Base-by-base conservation (phyloP, 345 rosid species). In the Microcos paniculata region DNA sequence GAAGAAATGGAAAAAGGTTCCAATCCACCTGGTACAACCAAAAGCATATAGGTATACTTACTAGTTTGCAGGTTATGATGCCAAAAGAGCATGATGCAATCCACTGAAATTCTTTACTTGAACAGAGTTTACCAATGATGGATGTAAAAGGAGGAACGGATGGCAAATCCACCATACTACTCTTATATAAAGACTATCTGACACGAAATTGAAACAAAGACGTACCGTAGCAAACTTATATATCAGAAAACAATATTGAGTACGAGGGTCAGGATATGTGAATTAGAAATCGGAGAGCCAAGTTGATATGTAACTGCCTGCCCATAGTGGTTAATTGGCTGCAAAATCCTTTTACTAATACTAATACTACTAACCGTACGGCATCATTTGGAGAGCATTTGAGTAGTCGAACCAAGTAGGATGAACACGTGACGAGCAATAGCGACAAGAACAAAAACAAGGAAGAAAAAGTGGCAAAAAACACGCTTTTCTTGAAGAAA, bases 1-100 rank as follows among this genome's bases (percentile, higher is more conserved):
- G 1, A n/a, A 12, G 16, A 12, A 21, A n/a, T 2, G 14, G 8
- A 35, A 51, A 52, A 51, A 8, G 21, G 19, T n/a, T 57, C 0
- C 1, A 57, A 24, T 57, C 18, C 33, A 13, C 16, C 24, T 38
- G 26, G 48, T 19, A 62, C 1, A 70, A 73, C 14, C 11, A 35
- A 23, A 33, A 72, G 45, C 38, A 40, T 73, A 18, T 1, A 8
- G 16, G 15, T 26, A 65, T 23, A 70, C 90, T 86, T 78, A 87
- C 93, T 71, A 80, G 53, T 74, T 73, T 83, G 80, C 93, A 89
- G 76, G 85, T 79, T 76, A 86, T 51, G 74, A 87, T 82, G 61
- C 93, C 90, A 49, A 56, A 78, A 62, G 83, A 74, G 56, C 82
- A 48, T 16, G 87, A 79, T 33, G 75, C 81, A 61, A 86, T 70